Base-by-base conservation (phyloP, 805 yeast genomes). In the Nakazawaea wickerhamii region DNA sequence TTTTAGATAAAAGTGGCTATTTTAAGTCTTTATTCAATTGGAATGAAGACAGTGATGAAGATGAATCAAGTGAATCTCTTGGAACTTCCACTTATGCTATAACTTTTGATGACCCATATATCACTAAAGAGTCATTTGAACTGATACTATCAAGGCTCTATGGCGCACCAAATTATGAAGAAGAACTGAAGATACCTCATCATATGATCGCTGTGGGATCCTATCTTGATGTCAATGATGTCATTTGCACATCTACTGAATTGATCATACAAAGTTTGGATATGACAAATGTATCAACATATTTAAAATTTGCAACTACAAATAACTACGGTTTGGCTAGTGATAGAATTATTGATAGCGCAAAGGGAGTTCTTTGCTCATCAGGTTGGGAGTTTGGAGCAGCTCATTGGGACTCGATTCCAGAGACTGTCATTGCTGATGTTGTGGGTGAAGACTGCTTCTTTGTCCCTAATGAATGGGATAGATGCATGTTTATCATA, bases 381-480 rank as follows among this genome's bases (percentile, higher is more conserved):
- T 70, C 71, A 44, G 81, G 81, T 0, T 73, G 75, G 71, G 71
- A 68, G 47, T 54, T 57, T 28, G 74, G 77, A 1, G 60, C 59
- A 4, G 55, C 55, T n/a, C 51, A 50, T 8, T 75, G 81, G 81
- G 70, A 65, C 44, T 68, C 61, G 0, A 60, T 76, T 9, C 78
- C 80, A 0, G 55, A 54, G 0, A 48, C 58, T 1, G 57, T 73
- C 5, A 63, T 73, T 13, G 61, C 69, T 0, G 68, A 66, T 21
- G 71, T 73, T 5, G 63, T 75, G 11, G 67, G 73, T 0, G 61
- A 67, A 14, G 78, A 77, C 49, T 71, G 68, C 17, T 75, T 76
- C 48, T 76, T 71, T 52, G 73, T 73, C 4, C 75, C 76, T 2
- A 64, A 67, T 2, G 82, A 76, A 52, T 74, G 77, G 77, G 79